Base-by-base conservation (phyloP, 1,284 basidiomycete genomes). In the Schizopora paradoxa region DNA sequence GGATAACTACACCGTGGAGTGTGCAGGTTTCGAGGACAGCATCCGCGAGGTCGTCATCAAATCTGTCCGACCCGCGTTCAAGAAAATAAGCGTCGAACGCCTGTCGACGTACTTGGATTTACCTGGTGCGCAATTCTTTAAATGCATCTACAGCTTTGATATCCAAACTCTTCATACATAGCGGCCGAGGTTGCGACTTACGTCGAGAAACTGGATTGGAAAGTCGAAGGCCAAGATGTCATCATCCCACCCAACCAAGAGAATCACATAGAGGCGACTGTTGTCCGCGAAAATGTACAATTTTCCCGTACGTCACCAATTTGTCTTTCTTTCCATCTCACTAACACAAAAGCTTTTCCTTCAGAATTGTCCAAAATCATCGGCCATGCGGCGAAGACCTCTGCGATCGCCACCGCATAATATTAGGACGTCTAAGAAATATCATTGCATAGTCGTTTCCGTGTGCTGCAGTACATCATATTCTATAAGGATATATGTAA, bases 251-350 rank as follows among this genome's bases (percentile, higher is more conserved):
- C 82, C 41, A 94, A 93, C 65, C 86, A 86, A n/a, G 90, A 94
- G 66, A 97, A 96, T 66, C 87, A 92, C 60, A 91, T 96, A 59
- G 89, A 92, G 64, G 89, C 92, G 0, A 89, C 89, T n/a, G 79
- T 95, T 32, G 87, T 95, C 35, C 88, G 91, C 66, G 93, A 96
- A 70, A 83, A 76, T 56, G 87, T 96, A 54, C 86, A 86, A 63
- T 72, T 96, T 48, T 82, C 83, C 55, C 93, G 91, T 94, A 67
- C 63, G 89, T 79, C 32, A 21, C 45, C 41, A 26, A 32, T 8
- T 41, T n/a, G 33, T 22, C 14, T 36, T 33, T 36, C 3, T 11
- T 22, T 42, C 22, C 18, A 42, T 41, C 52, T 28, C 36, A 2
- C 45, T 41, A 42, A 38, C 8, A 32, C 23, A 59, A 41, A 57